A percentile compares a stretch with the other conserved stretches of the same genome.
Evolutionary conservation across 2,329 filamentous ascomycete genomes (phyloP).

Genomic region (Colletotrichum gigasporum): DNA sequence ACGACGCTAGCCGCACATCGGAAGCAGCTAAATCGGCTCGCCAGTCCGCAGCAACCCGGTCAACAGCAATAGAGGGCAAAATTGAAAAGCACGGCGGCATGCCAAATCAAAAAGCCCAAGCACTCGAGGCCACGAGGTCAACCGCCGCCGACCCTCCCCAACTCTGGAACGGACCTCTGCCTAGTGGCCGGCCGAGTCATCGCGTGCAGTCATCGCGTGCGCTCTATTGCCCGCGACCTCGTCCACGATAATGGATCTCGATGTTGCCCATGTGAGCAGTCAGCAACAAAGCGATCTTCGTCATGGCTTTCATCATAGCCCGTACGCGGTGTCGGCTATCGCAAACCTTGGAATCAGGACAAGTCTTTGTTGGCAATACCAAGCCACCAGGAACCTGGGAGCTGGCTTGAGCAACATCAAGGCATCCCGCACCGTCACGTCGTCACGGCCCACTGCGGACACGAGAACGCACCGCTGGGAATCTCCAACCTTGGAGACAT

Average conservation of each 20-base stretch:
- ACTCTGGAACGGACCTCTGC: background rate
- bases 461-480: conserved; percentile 1
- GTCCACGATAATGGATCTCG: background rate
- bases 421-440: background rate
- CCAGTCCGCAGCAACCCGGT: background rate
- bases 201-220: no score
- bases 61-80: background rate
- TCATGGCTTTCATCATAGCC: background rate
- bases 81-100: background rate
- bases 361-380: background rate
- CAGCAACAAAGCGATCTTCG: background rate
- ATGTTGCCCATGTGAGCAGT: background rate
- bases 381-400: background rate
- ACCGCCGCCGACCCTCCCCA: conserved; percentile 5
- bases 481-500: background rate
- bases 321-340: background rate
- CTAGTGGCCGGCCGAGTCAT: conserved; percentile 4
- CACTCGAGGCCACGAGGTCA: conserved; percentile 18
- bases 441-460: background rate
- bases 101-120: background rate
- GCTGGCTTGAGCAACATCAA: background rate
- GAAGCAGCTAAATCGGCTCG: conserved; percentile 7
- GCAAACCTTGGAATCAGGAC: background rate
- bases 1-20: background rate
- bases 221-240: background rate